Evolutionary conservation across 75 land plant species (phyloP).

Genomic region (Adiantum capillusveneris): DNA sequence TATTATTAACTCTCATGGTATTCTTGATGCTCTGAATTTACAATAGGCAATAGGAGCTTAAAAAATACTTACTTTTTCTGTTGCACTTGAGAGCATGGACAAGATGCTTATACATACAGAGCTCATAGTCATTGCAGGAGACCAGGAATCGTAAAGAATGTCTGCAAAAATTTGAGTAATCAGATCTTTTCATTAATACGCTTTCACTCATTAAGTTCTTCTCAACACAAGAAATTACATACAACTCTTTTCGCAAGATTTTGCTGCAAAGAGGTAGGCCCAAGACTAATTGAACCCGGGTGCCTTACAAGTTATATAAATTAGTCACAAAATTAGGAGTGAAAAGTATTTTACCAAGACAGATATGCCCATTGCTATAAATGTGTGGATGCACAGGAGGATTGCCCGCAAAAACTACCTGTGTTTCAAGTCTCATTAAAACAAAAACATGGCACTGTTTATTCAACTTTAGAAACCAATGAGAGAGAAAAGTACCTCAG

Average conservation of each 20-base stretch:
- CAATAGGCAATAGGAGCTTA: too few species aligned
- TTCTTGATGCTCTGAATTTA: too few species aligned
- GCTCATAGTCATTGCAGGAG: conserved; percentile 29
- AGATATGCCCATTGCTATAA: conserved; percentile 50
- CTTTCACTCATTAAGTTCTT: too few species aligned
- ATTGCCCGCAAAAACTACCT: conserved; percentile 35
- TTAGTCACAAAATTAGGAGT: not conserved
- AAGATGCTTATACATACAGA: conserved; percentile 30
- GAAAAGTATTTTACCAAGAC: conserved; percentile 26
- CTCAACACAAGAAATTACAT: too few species aligned
- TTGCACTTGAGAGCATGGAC: conserved; percentile 25
- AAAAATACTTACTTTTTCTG: conserved; percentile 19
- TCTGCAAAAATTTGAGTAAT: conserved; percentile 8
- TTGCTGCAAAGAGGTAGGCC: too few species aligned
- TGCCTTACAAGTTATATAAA: too few species aligned
- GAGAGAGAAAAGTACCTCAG: conserved; percentile 12
- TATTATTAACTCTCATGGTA: not conserved
- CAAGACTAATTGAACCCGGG: too few species aligned
- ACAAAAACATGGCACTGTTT: too few species aligned
- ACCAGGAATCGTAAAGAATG: conserved; percentile 29
- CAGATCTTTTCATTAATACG: too few species aligned
- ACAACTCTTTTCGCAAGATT: too few species aligned
- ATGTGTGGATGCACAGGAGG: conserved; percentile 45
- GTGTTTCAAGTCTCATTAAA: not conserved
- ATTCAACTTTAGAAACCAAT: too few species aligned